Base-by-base conservation (phyloP, 2,329 filamentous ascomycete genomes). In the Diaporthe helianthi region DNA sequence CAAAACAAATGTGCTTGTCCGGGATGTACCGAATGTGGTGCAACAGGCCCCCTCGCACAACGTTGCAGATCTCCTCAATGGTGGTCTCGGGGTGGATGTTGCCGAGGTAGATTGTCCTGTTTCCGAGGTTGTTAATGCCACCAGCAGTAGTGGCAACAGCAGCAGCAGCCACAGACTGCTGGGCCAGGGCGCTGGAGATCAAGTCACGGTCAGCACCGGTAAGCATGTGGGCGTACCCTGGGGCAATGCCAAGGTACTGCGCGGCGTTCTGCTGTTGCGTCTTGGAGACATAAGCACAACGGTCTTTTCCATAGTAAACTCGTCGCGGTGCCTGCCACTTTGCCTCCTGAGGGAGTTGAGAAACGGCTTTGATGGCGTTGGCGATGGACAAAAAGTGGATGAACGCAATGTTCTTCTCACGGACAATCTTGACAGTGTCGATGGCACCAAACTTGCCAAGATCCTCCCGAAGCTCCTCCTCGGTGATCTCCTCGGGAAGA, bases 1-100 rank as follows among this genome's bases (percentile, higher is more conserved):
- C 96, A 78, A 99, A 99, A 86, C 96, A 99, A 75, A 99, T 99
- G 83, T 99, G 96, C 88, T 99, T 99, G 84, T 99, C 96, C 8
- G 96, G 96, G 76, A 99, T 99, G 82, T 98, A 99, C 75, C 96
- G 93, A 80, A 99, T 97, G 80, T 99, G 96, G 80, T 99, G 96
- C 76, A 99, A 86, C 73, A 99, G 87, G 75, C 96, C 96, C 70
- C 96, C 96, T 73, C 96, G 90, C 65, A 99, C 96, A 69, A 99
- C 96, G 78, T 99, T 99, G 87, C 96, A 99, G 79, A 99, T 99
- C 83, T 99, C 96, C 83, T 99, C 96, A 75, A 98, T 97, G 2
- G 95, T 98, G 1, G 96, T 99, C 83, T 99, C 96, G 0, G 96
- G 96, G 80, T 99, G 96, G 73, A 99, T 99, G 82, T 99, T 99